Evolutionary conservation across 257 asterid species (phyloP).

Genomic region (Solanum chiquidenum): DNA sequence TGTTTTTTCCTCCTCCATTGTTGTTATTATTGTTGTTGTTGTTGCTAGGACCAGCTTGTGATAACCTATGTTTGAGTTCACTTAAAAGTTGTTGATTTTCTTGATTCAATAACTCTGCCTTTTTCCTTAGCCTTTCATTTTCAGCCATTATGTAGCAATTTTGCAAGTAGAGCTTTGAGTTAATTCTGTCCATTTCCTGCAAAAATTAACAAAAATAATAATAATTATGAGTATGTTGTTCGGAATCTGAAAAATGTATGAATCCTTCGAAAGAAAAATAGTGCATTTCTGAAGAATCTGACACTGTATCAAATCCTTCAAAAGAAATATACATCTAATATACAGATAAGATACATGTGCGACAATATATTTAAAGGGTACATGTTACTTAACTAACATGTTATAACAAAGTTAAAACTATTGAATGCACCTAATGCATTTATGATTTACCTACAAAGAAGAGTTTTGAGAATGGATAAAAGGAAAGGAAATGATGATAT

Average conservation of each 20-base stretch:
- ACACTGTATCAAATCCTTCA: not conserved
- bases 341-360: not conserved
- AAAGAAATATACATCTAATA: not conserved
- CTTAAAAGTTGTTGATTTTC: conserved; percentile 62
- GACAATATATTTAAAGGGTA: not conserved
- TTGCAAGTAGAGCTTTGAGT: conserved; percentile 63
- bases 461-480: not conserved
- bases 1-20: not conserved
- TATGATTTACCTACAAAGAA: not conserved
- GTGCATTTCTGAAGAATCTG: not conserved
- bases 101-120: conserved; percentile 67
- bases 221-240: not conserved
- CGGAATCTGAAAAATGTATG: not conserved
- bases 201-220: not conserved
- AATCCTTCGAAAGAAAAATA: not conserved
- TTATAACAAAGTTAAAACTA: not conserved
- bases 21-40: not conserved
- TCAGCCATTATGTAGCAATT: conserved; percentile 69
- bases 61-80: conserved; percentile 49
- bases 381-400: not conserved
- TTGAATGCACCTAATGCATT: not conserved
- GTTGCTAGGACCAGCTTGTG: conserved; percentile 22
- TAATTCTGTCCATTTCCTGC: conserved; percentile 50
- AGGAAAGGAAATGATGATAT: not conserved
- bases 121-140: conserved; percentile 69